A percentile compares a stretch with the other conserved stretches of the same genome.
These are phyloP conservation scores for Glycine soja DNA, from an alignment of 306 rosid genomes.

Conservation along the genomic window DNA sequence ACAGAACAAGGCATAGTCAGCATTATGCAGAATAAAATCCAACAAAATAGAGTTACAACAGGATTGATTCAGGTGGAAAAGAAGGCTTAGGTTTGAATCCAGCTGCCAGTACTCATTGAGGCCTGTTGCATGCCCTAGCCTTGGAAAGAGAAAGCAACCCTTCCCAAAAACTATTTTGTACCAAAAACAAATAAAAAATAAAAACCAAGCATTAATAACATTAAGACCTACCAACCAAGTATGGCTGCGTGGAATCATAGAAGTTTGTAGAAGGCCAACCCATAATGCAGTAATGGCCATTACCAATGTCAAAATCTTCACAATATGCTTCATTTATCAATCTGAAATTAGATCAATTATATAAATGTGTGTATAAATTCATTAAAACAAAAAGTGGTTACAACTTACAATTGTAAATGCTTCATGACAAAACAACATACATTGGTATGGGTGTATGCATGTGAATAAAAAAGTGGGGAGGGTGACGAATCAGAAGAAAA, in stretches of 20 bases:
- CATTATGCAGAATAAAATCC: conserved; percentile 21
- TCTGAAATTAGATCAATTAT: conserved; percentile 39
- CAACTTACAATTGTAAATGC: neutral
- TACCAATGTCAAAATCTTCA: conserved; percentile 71
- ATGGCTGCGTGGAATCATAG: conserved; percentile 61
- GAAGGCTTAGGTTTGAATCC: conserved; percentile 32
- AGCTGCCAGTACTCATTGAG: conserved; percentile 17
- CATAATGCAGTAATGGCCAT: conserved; percentile 71
- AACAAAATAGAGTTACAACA: neutral
- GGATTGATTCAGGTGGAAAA: conserved; percentile 22
- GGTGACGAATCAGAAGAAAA: too few species aligned
- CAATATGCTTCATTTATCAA: conserved; percentile 77
- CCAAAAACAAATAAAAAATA: neutral
- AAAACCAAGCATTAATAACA: conserved; percentile 28
- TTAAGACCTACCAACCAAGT: conserved; percentile 83
- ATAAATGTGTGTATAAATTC: neutral
- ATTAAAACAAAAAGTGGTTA: neutral
- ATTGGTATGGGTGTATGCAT: neutral
- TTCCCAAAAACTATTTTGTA: conserved; percentile 1
- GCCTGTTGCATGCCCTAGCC: neutral
- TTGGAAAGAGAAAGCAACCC: conserved; percentile 21
- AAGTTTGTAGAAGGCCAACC: conserved; percentile 75
- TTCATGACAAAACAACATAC: conserved; percentile 27
- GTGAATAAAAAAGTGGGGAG: too few species aligned
- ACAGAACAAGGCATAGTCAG: conserved; percentile 41